Conservation (phyloP, 257 asterid genomes). For the Misopates orontium region DNA sequence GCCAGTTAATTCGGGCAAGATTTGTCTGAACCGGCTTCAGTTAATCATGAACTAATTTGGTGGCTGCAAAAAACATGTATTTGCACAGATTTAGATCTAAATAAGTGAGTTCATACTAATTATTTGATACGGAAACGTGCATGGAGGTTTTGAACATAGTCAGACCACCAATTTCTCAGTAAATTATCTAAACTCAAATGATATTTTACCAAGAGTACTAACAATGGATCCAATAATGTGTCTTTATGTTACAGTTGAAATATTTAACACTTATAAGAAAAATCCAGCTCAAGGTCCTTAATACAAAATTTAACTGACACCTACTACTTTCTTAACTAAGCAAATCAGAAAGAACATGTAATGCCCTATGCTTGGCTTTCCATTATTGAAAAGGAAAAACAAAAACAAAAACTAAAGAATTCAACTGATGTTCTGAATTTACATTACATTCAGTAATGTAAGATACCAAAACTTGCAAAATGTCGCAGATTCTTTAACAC, state of each 20-base stretch:
- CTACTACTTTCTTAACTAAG: no score
- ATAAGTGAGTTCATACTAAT: constrained; percentile 3
- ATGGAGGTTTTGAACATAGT: neutral
- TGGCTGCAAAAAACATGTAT: constrained; percentile 40
- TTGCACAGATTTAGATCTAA: neutral
- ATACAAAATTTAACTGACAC: no score
- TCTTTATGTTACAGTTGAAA: no score
- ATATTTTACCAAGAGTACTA: neutral
- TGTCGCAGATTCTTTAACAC: neutral
- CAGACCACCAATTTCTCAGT: neutral
- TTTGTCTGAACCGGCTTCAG: constrained; percentile 4
- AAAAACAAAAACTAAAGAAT: no score
- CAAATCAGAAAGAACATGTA: no score
- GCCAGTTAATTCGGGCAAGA: constrained; percentile 8
- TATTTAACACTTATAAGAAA: no score
- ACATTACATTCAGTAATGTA: no score
- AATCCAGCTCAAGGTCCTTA: no score
- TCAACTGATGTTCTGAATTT: no score
- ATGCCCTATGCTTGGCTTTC: no score
- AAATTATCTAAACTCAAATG: neutral
- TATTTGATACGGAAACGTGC: neutral
- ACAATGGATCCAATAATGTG: neutral
- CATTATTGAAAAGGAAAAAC: no score
- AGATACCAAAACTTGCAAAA: neutral
- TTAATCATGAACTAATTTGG: constrained; percentile 32